phyloP scores from a whole-genome alignment of 2,329 filamentous ascomycete genomes.

The Fusarium austroafricanum region DNA sequence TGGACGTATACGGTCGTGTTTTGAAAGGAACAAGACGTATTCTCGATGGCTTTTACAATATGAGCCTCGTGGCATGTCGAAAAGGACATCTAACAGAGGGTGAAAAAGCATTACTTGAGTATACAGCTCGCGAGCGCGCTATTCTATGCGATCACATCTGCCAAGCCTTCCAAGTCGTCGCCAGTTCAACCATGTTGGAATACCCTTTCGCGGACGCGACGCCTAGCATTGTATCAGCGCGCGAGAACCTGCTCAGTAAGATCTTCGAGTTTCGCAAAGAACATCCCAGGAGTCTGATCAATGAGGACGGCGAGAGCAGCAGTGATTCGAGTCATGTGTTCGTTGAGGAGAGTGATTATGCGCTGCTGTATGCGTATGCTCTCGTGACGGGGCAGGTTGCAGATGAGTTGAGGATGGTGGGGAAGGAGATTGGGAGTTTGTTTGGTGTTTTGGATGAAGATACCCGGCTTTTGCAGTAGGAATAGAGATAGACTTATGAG shows the following conservation, averaged over 20 bases:
- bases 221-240: conserved; percentile 82
- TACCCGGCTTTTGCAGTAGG: conserved; percentile 32
- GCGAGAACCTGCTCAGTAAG: conserved; percentile 85
- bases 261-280: conserved; percentile 87
- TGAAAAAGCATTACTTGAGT: conserved; percentile 81
- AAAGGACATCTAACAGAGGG: conserved; percentile 80
- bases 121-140: conserved; percentile 81
- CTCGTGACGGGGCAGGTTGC: conserved; percentile 75
- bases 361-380: conserved; percentile 90
- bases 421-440: conserved; percentile 57
- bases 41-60: conserved; percentile 92
- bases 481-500: background rate
- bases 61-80: conserved; percentile 91
- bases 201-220: conserved; percentile 91
- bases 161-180: conserved; percentile 86
- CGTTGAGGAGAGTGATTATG: conserved; percentile 83
- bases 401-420: conserved; percentile 70
- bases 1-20: conserved; percentile 76
- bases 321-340: conserved; percentile 34
- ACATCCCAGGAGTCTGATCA: conserved; percentile 54
- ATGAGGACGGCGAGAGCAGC: conserved; percentile 28
- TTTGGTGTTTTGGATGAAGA: conserved; percentile 41
- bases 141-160: conserved; percentile 89
- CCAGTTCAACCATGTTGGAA: conserved; percentile 91
- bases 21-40: conserved; percentile 83